phyloP scores from a whole-genome alignment of 805 yeast species.

The Torulaspora microellipsoides region DNA sequence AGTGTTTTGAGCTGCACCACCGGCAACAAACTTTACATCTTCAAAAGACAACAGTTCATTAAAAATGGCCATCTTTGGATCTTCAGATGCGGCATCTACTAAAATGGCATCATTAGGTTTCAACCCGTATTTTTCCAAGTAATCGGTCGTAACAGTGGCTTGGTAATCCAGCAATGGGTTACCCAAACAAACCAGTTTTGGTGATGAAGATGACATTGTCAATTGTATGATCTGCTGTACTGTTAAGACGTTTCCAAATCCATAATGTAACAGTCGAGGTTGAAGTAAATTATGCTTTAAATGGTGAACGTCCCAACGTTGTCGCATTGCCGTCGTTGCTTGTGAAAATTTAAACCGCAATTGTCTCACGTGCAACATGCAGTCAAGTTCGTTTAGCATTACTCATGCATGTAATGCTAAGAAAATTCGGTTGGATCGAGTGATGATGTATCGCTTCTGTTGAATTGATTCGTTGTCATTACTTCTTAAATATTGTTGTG shows the following conservation, averaged over 20 bases:
- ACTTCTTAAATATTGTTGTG: too few relatives aligned
- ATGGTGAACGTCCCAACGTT: not conserved
- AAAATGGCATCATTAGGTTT: constrained; percentile 94
- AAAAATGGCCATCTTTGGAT: constrained; percentile 79
- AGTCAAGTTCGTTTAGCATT: constrained; percentile 1
- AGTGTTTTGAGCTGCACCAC: constrained; percentile 99
- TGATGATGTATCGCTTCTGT: too few relatives aligned
- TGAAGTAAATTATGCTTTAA: not conserved
- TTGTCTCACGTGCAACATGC: constrained; percentile 2
- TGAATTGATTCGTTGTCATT: too few relatives aligned
- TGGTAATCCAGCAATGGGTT: constrained; percentile 89
- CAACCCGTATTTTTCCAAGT: constrained; percentile 73
- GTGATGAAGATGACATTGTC: constrained; percentile 11
- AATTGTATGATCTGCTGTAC: not conserved
- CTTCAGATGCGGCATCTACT: constrained; percentile 51
- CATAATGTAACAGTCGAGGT: not conserved
- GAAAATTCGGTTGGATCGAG: too few relatives aligned
- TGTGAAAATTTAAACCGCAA: constrained; percentile 3
- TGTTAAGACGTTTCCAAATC: not conserved
- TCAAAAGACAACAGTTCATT: constrained; percentile 64
- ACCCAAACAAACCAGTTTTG: constrained; percentile 71
- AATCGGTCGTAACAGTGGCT: constrained; percentile 63
- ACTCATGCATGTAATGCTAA: not conserved
- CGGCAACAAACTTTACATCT: constrained; percentile 75
- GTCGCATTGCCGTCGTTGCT: constrained; percentile 2